These are phyloP conservation scores for Chaetomidium leptoderma DNA, from an alignment of 495 filamentous ascomycete species.

Conservation along the genomic window DNA sequence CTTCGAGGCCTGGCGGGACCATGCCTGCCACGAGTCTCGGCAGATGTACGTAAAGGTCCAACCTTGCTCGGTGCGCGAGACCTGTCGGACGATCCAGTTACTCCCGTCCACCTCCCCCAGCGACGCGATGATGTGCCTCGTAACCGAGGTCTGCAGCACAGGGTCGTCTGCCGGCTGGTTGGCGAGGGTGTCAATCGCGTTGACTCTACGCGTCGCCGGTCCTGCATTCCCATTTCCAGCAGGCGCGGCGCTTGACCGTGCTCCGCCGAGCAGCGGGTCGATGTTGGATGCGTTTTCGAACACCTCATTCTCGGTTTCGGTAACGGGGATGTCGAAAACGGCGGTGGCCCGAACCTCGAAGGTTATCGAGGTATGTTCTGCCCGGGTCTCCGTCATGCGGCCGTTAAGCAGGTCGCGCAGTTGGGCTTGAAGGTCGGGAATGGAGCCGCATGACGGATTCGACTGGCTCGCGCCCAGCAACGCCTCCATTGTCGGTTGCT, in stretches of 20 bases:
- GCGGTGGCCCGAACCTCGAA: conserved; percentile 37
- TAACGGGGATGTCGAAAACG: conserved; percentile 34
- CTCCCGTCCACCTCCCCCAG: conserved; percentile 39
- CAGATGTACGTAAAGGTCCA: conserved; percentile 49
- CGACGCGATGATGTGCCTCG: conserved; percentile 38
- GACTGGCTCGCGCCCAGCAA: conserved; percentile 31
- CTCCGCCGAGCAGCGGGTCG: conserved; percentile 29
- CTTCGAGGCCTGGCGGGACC: conserved; percentile 42
- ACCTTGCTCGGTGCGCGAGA: conserved; percentile 38
- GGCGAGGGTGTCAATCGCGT: conserved; percentile 38
- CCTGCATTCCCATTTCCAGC: conserved; percentile 7
- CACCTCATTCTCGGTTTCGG: conserved; percentile 31
- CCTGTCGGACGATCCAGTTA: conserved; percentile 39
- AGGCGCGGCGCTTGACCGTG: conserved; percentile 14
- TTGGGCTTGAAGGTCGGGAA: conserved; percentile 38
- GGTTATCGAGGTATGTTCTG: conserved; percentile 38
- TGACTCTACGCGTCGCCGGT: conserved; percentile 22
- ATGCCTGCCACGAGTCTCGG: conserved; percentile 45
- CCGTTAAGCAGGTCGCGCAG: conserved; percentile 33
- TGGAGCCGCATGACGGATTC: conserved; percentile 34
- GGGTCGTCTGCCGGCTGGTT: conserved; percentile 43
- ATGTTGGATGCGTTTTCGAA: conserved; percentile 27
- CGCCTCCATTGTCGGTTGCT: conserved; percentile 33
- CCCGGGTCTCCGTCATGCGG: conserved; percentile 37
- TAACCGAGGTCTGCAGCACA: conserved; percentile 38